Evolutionary conservation across 129 eudicot genomes (phyloP), one percentile per base, ranked within the genome.

Genomic region (Arctium lappa): DNA sequence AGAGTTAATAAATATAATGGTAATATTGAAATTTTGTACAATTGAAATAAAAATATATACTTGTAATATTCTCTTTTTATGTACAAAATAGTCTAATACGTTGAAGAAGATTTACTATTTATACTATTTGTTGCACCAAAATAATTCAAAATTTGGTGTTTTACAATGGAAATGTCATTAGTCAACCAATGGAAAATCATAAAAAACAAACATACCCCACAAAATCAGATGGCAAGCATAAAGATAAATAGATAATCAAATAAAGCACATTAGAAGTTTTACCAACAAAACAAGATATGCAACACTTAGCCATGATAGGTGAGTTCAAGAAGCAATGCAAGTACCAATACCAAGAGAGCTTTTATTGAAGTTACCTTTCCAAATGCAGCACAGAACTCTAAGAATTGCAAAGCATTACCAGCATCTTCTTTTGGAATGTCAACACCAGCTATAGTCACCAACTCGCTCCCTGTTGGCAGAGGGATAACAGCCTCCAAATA

Each of bases 351-450:
- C 27, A 22, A 22, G 27, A 22, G 27, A 46, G 56, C 13, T n/a
- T 1, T 16, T n/a, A 62, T 16, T n/a, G 69, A 62, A 16, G 69
- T 82, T 90, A 80, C 97, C 97, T 90, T 86, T 39, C 91, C 92
- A 86, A 92, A 92, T 46, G 84, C 84, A 36, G 89, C 84, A 86
- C 97, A 92, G 56, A 90, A 92, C 79, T 92, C 94, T 63, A 92
- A 44, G 75, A 92, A 89, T 40, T 92, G 97, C 85, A 92, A 82
- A 2, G 90, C 92, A 62, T 87, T 77, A 11, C 94, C 97, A 70
- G 82, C 89, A 85, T 90, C 94, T 79, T 86, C 85, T 2, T 86
- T 77, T 10, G 80, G 88, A 22, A 92, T 22, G 69, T 90, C 90
- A 76, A 87, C 73, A 8, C 86, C 89, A 80, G 84, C 85, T 6